Percentiles rank a stretch among this genome's conserved stretches.
These are phyloP conservation scores for Xylariaceae sp. DNA, from an alignment of 2,329 filamentous ascomycete species.

Conservation along the genomic window DNA sequence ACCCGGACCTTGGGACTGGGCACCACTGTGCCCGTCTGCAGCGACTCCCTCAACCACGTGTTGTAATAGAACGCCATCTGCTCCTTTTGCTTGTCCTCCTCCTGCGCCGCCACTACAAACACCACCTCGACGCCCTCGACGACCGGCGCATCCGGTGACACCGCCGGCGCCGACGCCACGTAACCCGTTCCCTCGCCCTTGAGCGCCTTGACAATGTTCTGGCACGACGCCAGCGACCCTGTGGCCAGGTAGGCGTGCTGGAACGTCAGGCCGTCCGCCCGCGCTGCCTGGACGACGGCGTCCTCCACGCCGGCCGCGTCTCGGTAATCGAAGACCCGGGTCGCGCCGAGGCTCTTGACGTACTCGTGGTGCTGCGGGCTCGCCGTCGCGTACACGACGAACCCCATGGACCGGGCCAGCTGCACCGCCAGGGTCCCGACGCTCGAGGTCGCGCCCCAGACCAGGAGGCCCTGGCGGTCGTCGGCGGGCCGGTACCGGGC, in stretches of 20 bases:
- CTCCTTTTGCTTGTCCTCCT: slow-evolving; percentile 30
- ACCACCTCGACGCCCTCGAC: slow-evolving; percentile 32
- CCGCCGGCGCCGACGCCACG: slow-evolving; percentile 32
- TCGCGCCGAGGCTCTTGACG: slow-evolving; percentile 29
- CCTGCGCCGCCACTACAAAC: slow-evolving; percentile 33
- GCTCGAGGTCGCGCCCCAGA: slow-evolving; percentile 43
- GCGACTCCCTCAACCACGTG: slow-evolving; percentile 30
- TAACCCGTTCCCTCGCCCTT: background rate
- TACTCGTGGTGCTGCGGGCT: slow-evolving; percentile 30
- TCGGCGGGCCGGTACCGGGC: slow-evolving; percentile 5
- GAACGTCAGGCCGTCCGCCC: slow-evolving; percentile 31
- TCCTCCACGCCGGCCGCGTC: slow-evolving; percentile 20
- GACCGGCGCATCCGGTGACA: slow-evolving; percentile 26
- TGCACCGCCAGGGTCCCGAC: slow-evolving; percentile 42
- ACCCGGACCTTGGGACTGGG: slow-evolving; percentile 36
- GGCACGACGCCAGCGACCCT: slow-evolving; percentile 31
- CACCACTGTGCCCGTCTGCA: slow-evolving; percentile 27
- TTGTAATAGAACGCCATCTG: slow-evolving; percentile 25
- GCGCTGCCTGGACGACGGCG: slow-evolving; percentile 32
- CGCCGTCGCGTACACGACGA: slow-evolving; percentile 38
- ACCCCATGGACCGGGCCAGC: slow-evolving; percentile 31
- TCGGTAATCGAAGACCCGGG: slow-evolving; percentile 40
- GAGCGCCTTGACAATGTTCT: slow-evolving; percentile 34
- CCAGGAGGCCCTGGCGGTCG: slow-evolving; percentile 28
- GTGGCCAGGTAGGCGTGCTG: slow-evolving; percentile 38